phyloP scores from a whole-genome alignment of 225 moss, liverwort and hornwort species.

The Pseudoscleropodium purum region DNA sequence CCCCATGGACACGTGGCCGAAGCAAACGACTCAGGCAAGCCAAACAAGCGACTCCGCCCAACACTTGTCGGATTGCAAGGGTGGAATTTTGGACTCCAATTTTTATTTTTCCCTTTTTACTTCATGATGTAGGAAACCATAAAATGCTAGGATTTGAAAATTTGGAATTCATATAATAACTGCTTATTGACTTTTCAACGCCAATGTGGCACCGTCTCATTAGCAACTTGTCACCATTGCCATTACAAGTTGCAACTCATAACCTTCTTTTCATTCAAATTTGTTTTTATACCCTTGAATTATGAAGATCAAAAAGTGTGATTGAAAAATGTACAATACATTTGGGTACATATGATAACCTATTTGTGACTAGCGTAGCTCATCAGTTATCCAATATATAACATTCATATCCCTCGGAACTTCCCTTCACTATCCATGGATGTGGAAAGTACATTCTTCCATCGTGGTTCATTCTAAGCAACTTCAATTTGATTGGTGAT shows the following conservation, averaged over 20 bases:
- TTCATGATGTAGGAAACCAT: background rate
- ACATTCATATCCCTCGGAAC: too few species aligned
- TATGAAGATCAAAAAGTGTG: too few species aligned
- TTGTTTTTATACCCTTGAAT: too few species aligned
- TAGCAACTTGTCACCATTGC: too few species aligned
- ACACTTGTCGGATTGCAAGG: background rate
- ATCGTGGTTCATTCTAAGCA: fast-evolving
- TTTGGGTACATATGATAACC: too few species aligned
- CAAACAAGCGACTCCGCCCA: background rate
- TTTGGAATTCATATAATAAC: background rate
- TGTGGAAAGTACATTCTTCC: background rate
- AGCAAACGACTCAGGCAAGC: background rate
- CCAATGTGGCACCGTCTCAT: too few species aligned
- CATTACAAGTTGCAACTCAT: too few species aligned
- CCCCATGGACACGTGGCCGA: background rate
- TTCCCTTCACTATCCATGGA: background rate
- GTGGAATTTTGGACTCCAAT: background rate
- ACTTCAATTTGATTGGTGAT: background rate
- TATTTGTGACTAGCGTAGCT: too few species aligned
- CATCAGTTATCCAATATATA: too few species aligned
- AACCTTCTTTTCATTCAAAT: too few species aligned
- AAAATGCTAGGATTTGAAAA: background rate
- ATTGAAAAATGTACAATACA: too few species aligned
- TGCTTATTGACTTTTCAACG: too few species aligned
- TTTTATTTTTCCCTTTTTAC: background rate